Base-by-base conservation (phyloP, 495 filamentous ascomycete species). In the Penicillium bovifimosum region DNA sequence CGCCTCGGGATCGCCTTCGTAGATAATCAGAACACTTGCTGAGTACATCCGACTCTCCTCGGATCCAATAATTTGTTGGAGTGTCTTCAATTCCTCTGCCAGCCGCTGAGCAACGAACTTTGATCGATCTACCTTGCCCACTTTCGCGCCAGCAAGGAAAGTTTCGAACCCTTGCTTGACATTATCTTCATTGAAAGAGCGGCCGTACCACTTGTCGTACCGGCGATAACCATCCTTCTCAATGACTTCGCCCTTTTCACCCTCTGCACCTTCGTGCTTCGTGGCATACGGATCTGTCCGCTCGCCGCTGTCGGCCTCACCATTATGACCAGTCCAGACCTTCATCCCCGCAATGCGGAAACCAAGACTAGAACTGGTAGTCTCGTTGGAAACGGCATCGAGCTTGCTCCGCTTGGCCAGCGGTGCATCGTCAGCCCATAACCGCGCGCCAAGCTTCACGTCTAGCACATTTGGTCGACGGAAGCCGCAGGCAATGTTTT, bases 41-140 rank as follows among this genome's bases (percentile, higher is more conserved):
- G 89, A 92, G 67, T 91, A 96, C 91, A 98, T 97, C 49, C 91
- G 79, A 64, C 86, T 92, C 71, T 96, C 92, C 56, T 88, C 80
- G 0, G 68, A 75, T 63, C 90, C 82, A 9, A 96, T 74, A 0
- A 85, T 74, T 18, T 78, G 64, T 56, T 84, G 78, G 8, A 91
- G 76, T 24, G 76, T 77, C 53, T 68, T 70, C 16, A 96, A 71
- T 55, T 95, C 88, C 2, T 77, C 74, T 10, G 82, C 65, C 48
- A 96, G 83, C 43, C 82, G 76, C 20, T 74, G 71, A 0, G 84
- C 80, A 9, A 95, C 65, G 34, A 84, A 60, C 48, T 76, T 69
- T 14, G 74, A 76, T 29, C 71, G 71, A 53, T 80, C 77, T 1
- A 72, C 62, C 27, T 65, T 58, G 26, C 80, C 84, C 11, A 80